These are phyloP conservation scores for Fusarium multiceps DNA, from an alignment of 2,329 filamentous ascomycete species.

Conservation along the genomic window DNA sequence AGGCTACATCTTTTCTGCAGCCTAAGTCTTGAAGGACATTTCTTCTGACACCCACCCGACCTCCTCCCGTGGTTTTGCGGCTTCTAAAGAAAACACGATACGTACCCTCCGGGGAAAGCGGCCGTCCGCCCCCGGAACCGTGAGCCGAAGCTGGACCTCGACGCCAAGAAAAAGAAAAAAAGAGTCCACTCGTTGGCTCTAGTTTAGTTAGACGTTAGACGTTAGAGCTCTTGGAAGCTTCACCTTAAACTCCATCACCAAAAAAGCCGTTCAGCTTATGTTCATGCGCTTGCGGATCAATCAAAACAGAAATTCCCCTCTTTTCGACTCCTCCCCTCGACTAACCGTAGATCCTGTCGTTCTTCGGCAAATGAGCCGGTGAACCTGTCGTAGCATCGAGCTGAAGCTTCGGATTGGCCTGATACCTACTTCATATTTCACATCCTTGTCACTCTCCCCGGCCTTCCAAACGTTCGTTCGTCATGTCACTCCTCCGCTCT, in stretches of 20 bases:
- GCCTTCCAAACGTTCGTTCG: slow-evolving; percentile 22
- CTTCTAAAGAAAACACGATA: slow-evolving; percentile 27
- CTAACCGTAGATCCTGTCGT: slow-evolving; percentile 1
- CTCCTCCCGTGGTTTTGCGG: neutral
- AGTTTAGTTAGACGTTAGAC: neutral
- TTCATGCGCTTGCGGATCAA: slow-evolving; percentile 21
- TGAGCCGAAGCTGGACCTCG: slow-evolving; percentile 25
- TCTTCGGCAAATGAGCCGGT: slow-evolving; percentile 41
- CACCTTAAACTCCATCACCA: slow-evolving; percentile 32
- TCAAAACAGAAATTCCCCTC: slow-evolving; percentile 14
- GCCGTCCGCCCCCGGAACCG: slow-evolving; percentile 19
- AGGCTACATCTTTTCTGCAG: too few species aligned
- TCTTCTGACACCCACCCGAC: too few species aligned
- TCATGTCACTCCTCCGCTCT: slow-evolving; percentile 42
- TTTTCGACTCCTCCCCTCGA: neutral
- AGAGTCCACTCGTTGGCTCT: neutral
- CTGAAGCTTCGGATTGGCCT: slow-evolving; percentile 28
- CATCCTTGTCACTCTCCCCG: slow-evolving; percentile 27
- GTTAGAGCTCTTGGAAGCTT: slow-evolving; percentile 21
- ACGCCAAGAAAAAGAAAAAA: slow-evolving; percentile 14
- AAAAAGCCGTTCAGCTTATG: slow-evolving; percentile 20
- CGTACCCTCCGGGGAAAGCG: slow-evolving; percentile 34
- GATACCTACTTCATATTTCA: neutral
- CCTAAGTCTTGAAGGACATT: too few species aligned
- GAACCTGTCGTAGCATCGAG: slow-evolving; percentile 31